phyloP scores from a whole-genome alignment of 2,329 filamentous ascomycete species.

The Canariomyces notabilis region DNA sequence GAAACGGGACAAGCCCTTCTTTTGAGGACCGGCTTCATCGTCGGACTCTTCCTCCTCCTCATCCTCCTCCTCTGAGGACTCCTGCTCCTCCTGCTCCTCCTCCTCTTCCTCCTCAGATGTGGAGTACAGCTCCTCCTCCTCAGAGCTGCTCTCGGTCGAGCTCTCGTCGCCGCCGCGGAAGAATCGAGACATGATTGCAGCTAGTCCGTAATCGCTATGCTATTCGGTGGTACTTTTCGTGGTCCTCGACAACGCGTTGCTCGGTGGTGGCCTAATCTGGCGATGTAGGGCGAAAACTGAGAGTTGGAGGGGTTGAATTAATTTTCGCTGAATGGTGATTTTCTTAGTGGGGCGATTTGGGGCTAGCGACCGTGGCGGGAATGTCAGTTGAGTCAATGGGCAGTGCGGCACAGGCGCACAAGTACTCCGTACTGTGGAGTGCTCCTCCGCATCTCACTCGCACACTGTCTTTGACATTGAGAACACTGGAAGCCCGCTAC shows the following conservation, averaged over 20 bases:
- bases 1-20: constrained; percentile 74
- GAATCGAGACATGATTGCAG: constrained; percentile 76
- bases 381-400: constrained; percentile 6
- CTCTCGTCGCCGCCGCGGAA: constrained; percentile 90
- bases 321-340: constrained; percentile 27
- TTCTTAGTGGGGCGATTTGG: constrained; percentile 28
- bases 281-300: constrained; percentile 19
- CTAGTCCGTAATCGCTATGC: constrained; percentile 2
- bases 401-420: no score
- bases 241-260: constrained; percentile 3
- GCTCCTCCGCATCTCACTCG: no score
- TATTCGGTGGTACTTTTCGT: constrained; percentile 3
- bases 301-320: constrained; percentile 27
- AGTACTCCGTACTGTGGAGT: no score
- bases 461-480: no score
- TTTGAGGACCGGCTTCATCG: constrained; percentile 59
- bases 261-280: constrained; percentile 14
- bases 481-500: no score
- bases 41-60: constrained; percentile 53
- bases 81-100: constrained; percentile 49
- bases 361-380: constrained; percentile 19
- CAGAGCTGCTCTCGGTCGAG: constrained; percentile 91
- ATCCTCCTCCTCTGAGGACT: constrained; percentile 49
- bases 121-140: constrained; percentile 92
- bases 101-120: constrained; percentile 63